Base-by-base conservation (phyloP, 2,329 filamentous ascomycete species). In the Cladosporium cucumerinum region DNA sequence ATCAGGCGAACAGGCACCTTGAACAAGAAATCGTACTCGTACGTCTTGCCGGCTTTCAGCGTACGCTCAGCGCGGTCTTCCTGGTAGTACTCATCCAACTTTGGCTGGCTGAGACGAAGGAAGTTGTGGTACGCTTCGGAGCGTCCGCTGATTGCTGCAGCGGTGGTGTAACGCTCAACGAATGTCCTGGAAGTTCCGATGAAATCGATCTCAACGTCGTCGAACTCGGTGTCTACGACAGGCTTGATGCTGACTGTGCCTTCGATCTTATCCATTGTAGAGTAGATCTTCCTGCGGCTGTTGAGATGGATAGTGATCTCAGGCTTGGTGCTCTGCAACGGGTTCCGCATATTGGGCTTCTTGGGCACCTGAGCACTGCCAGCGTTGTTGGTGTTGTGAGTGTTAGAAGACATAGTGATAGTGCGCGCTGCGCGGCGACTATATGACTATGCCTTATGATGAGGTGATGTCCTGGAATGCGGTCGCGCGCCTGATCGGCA, bases 21-120 rank as follows among this genome's bases (percentile, higher is more conserved):
- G 71, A 90, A 90, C 28, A 82, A 82, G 72, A 89, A 90, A 1
- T 85, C 84, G 65, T 89, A 86, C 10, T 75, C 80, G 74, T 89
- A 89, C 12, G 77, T 80, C 66, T 78, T 79, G 14, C 82, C 84
- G n/a, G 83, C 81, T 69, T 83, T 79, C 2, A 87, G 76, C 5
- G 87, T 77, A 28, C 83, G 79, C 23, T 62, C 60, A 25, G 26
- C 58, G 8, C 58, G 58, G 43, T 85, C 81, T 36, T 80, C 78
- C 0, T 87, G 87, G 65, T 87, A 83, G n/a, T 77, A 74, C 18
- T 77, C 72, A 2, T 82, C 74, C 49, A 83, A 74, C 39, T 87
- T 82, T 3, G 87, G 87, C 72, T 89, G 87, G 65, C 80, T 80
- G 30, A 90, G 80, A 66, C 84, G 86, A 39, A 90, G 76, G 70